Conservation (phyloP, 1,139 yeast species). For the Taiozyma sp. region DNA sequence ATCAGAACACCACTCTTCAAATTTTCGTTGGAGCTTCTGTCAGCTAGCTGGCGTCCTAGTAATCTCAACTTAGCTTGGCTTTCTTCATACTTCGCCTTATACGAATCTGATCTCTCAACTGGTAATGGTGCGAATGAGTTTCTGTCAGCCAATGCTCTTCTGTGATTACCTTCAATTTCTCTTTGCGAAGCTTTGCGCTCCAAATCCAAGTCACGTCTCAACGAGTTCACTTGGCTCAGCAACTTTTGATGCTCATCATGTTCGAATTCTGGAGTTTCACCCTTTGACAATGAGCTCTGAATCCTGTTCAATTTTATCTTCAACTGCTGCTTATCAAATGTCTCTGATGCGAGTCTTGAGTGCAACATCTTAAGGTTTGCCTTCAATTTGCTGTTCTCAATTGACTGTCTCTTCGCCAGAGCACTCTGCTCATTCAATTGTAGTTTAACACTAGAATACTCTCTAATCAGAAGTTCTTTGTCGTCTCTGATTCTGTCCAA, state of each 20-base stretch:
- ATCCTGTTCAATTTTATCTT: constrained; percentile 35
- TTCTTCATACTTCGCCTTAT: constrained; percentile 33
- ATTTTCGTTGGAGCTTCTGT: constrained; percentile 1
- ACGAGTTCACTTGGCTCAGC: constrained; percentile 32
- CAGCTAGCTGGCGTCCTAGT: constrained; percentile 36
- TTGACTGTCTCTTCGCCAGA: constrained; percentile 42
- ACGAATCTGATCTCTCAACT: constrained; percentile 18
- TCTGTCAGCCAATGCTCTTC: constrained; percentile 24
- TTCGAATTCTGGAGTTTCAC: constrained; percentile 22
- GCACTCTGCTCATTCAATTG: constrained; percentile 51
- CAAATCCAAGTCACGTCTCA: constrained; percentile 32
- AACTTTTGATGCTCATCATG: constrained; percentile 32
- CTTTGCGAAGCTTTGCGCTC: constrained; percentile 30
- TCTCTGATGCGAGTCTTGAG: constrained; percentile 46
- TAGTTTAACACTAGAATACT: constrained; percentile 44
- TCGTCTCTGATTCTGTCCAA: constrained; percentile 16
- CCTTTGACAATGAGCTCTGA: constrained; percentile 25
- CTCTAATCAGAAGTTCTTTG: constrained; percentile 32
- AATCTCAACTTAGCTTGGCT: constrained; percentile 40
- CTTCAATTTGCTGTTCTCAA: constrained; percentile 46
- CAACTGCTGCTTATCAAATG: constrained; percentile 44
- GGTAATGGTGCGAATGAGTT: constrained; percentile 17
- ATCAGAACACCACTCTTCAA: background rate
- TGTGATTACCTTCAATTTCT: constrained; percentile 20
- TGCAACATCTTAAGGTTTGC: constrained; percentile 57